Base-by-base conservation (phyloP, 2,329 filamentous ascomycete species). In the Juglanconis sp. region DNA sequence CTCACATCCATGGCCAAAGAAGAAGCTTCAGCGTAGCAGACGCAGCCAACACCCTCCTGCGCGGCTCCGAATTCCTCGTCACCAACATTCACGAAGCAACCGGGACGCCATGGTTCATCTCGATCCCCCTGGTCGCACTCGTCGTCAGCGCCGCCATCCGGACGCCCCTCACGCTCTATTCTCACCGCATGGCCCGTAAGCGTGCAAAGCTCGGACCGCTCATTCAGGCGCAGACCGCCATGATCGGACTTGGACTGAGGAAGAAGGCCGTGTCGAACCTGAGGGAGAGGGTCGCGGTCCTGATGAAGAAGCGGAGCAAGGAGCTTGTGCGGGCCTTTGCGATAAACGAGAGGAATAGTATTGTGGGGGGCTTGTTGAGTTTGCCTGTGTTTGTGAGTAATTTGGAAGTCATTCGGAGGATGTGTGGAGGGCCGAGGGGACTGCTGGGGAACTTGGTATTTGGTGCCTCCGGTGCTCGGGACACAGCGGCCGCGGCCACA, bases 51-150 rank as follows among this genome's bases (percentile, higher is more conserved):
- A 46, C 66, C 4, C 61, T 72, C 44, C 68, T 81, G 56, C 67
- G 76, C 32, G 65, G 69, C 53, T 73, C 79, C 3, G 76, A 81
- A 36, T 69, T 77, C 55, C 66, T 75, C 61, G 74, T 86, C 53
- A 68, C 75, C 40, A 71, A 71, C 50, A 56, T 80, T 9, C 82
- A 86, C 66, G 59, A 62, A 31, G 46, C 67, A 52, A 73, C 74
- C 31, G 76, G 77, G 42, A 68, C 80, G 1, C 81, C 82, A 1
- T 86, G 83, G 83, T 84, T 75, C 65, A 64, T 84, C 36, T 75
- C 77, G 34, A 81, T 86, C 51, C 82, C 83, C 4, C 72, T 81
- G n/a, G 71, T 81, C 13, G 80, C 81, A 6, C 62, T 84, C 2
- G 68, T 72, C 50, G 70, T 84, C 66, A 80, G 76, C 68, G 66